These are phyloP conservation scores for Thermochaetoides thermophila DNA, from an alignment of 495 filamentous ascomycete species.

Conservation along the genomic window DNA sequence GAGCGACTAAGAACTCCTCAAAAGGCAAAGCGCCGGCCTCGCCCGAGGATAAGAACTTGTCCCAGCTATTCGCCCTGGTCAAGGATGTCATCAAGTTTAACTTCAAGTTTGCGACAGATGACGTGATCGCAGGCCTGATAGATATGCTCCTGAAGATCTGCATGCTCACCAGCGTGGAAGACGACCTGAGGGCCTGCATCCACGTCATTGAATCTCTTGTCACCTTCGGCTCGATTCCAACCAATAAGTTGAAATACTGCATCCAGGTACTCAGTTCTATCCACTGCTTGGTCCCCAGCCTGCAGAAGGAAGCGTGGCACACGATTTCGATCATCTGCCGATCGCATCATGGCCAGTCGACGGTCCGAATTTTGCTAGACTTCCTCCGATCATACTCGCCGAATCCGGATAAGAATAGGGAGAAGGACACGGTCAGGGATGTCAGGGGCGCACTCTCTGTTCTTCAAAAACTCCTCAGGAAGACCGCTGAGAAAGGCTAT, in stretches of 20 bases:
- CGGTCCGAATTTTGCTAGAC: constrained; percentile 47
- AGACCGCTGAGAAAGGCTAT: constrained; percentile 45
- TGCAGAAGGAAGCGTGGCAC: constrained; percentile 60
- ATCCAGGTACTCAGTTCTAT: constrained; percentile 72
- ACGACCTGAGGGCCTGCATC: constrained; percentile 63
- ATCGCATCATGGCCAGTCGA: constrained; percentile 62
- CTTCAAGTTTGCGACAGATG: constrained; percentile 55
- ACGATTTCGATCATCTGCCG: constrained; percentile 62
- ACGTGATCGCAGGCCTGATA: constrained; percentile 52
- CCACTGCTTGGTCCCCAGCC: constrained; percentile 53
- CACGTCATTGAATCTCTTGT: constrained; percentile 65
- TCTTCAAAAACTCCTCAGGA: constrained; percentile 48
- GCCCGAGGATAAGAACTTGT: constrained; percentile 53
- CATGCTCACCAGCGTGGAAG: constrained; percentile 53
- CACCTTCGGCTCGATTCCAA: constrained; percentile 64
- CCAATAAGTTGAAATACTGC: constrained; percentile 47
- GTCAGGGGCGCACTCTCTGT: constrained; percentile 55
- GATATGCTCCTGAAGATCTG: constrained; percentile 56
- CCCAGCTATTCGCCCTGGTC: constrained; percentile 55
- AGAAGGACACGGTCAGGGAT: constrained; percentile 33
- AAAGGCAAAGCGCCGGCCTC: constrained; percentile 37
- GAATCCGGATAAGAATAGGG: constrained; percentile 38
- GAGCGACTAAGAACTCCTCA: constrained; percentile 6
- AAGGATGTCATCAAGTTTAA: constrained; percentile 76
- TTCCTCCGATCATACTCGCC: constrained; percentile 40